Base-by-base conservation (phyloP, 257 asterid species). In the Rehmannia glutinosa region DNA sequence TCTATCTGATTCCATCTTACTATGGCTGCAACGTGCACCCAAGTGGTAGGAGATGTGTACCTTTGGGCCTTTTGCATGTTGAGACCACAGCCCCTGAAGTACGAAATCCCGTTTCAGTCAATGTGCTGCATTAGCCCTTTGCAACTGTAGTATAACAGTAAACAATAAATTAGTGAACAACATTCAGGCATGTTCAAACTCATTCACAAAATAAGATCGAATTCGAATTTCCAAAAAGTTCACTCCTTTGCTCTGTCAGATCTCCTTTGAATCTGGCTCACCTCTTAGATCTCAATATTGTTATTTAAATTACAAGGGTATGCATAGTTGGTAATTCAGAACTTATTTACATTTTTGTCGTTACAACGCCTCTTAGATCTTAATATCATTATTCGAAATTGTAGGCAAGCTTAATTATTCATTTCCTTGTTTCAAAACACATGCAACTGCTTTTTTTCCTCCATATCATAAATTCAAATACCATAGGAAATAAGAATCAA, bases 101-200 rank as follows among this genome's bases (percentile, higher is more conserved):
- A 33, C 43, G 60, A 61, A 60, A 27, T 56, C 54, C 53, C 45
- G n/a, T 66, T 25, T 20, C 53, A 20, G n/a, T 55, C 63, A 61
- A 42, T 56, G 20, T 23, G 69, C 63, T 19, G 43, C 16, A 8
- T 39, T 47, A 24, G 62, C 61, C 71, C 27, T 15, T 49, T 30
- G 62, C 33, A 58, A 21, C 75, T 69, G 68, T 38, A 54, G 64
- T 25, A 39, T 15, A 56, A 45, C 24, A 63, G 66, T 13, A 30
- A 59, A 50, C 55, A 66, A 39, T 28, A n/a, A 15, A 24, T 73
- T 32, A 70, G 59, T 2, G n/a, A 11, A 65, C 46, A 49, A 11
- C 21, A 16, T 27, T 25, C 24, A 27, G 66, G 64, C 50, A 57
- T 35, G n/a, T 20, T 43, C 42, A 51, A 13, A 49, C 3, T 17